Percentiles rank a stretch among this genome's conserved stretches.
These are phyloP conservation scores for Pichia eremophila DNA, from an alignment of 805 yeast genomes.

Conservation along the genomic window DNA sequence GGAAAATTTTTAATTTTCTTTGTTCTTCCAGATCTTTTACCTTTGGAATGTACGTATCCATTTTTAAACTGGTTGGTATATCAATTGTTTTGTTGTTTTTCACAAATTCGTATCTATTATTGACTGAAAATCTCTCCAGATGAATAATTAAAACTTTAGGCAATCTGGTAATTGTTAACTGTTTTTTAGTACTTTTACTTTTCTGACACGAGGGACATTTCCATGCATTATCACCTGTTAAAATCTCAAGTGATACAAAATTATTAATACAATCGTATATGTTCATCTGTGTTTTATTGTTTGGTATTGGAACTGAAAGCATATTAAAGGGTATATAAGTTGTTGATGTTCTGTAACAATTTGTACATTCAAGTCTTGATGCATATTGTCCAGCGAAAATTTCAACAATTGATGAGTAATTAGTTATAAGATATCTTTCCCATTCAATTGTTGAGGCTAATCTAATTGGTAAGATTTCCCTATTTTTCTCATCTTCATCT, in stretches of 20 bases:
- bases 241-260: slow-evolving; percentile 63
- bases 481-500: slow-evolving; percentile 52
- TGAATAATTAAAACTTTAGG: slow-evolving; percentile 78
- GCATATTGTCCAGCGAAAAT: slow-evolving; percentile 83
- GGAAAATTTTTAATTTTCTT: slow-evolving; percentile 40
- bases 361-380: slow-evolving; percentile 65
- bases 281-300: slow-evolving; percentile 17
- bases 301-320: slow-evolving; percentile 72
- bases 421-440: slow-evolving; percentile 76
- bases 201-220: slow-evolving; percentile 65
- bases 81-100: slow-evolving; percentile 58
- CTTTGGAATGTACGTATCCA: slow-evolving; percentile 69
- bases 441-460: slow-evolving; percentile 84
- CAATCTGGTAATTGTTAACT: slow-evolving; percentile 61
- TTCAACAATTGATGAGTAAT: slow-evolving; percentile 72
- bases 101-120: slow-evolving; percentile 31
- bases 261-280: slow-evolving; percentile 65
- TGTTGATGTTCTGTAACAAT: slow-evolving; percentile 70
- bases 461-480: slow-evolving; percentile 69
- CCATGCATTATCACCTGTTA: slow-evolving; percentile 80
- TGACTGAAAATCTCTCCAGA: slow-evolving; percentile 61
- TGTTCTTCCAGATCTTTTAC: slow-evolving; percentile 33
- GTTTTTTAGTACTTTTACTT: slow-evolving; percentile 57
- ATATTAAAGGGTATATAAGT: slow-evolving; percentile 79
- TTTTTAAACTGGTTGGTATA: slow-evolving; percentile 47